Conservation (phyloP, 352 stramenopile species). For the Globisporangium spinosum region DNA sequence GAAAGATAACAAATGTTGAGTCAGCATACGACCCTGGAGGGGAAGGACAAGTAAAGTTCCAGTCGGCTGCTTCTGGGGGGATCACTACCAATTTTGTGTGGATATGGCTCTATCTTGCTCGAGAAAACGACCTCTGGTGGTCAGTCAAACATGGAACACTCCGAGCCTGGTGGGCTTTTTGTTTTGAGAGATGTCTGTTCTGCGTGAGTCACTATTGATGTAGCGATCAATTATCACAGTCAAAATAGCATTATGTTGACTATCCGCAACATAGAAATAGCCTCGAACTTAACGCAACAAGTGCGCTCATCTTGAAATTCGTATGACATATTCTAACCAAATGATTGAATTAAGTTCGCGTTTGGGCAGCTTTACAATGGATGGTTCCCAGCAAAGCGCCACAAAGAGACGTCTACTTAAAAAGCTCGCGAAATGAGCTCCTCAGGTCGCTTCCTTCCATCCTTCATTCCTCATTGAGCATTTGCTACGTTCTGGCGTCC, state of each 20-base stretch:
- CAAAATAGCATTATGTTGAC: neutral
- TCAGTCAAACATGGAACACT: neutral
- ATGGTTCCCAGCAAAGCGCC: slow-evolving; percentile 2
- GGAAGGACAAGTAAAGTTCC: too few species aligned
- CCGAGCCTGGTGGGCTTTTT: neutral
- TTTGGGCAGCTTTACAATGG: neutral
- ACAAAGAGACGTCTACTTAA: neutral
- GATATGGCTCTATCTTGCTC: too few species aligned
- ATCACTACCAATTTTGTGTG: too few species aligned
- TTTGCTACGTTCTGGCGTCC: slow-evolving; percentile 2
- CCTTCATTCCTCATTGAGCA: slow-evolving; percentile 1
- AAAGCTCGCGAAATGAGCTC: neutral
- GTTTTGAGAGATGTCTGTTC: neutral
- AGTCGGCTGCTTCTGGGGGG: too few species aligned
- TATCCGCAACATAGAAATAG: neutral
- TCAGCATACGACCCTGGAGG: too few species aligned
- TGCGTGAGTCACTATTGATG: neutral
- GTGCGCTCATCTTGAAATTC: neutral
- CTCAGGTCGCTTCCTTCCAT: neutral
- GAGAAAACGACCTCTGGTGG: neutral
- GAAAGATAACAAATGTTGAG: too few species aligned
- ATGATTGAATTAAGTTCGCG: neutral
- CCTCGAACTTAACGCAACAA: neutral
- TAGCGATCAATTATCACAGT: neutral
- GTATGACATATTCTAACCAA: neutral